Base-by-base conservation (phyloP, 768 basidiomycete genomes). In the Artomyces pyxidatus region DNA sequence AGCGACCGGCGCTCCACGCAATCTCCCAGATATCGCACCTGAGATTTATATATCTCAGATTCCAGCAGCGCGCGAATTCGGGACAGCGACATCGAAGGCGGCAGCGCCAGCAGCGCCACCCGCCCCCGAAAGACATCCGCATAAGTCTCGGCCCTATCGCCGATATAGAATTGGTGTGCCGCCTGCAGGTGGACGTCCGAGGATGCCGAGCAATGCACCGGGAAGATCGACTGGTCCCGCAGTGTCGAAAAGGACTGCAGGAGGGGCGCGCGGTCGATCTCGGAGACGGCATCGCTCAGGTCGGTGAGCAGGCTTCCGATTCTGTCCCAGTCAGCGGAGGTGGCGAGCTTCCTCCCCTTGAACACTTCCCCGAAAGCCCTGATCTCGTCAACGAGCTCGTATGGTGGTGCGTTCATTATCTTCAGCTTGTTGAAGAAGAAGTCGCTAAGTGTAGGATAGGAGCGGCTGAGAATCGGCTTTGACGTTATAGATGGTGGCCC, bases 101-200 rank as follows among this genome's bases (percentile, higher is more conserved):
- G 48, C 4, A 59, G 42, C 0, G 49, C 50, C 21, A 59, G 42
- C 9, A 59, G 40, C 23, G 42, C 32, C 6, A 59, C 58, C 2
- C 22, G 30, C 0, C 29, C 37, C 11, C 48, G 42, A 37, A 58
- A 59, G 37, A 48, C 39, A 4, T 50, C 37, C 3, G 49, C 51
- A 22, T 51, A 51, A 30, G 47, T 54, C 8, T 54, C 46, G 22
- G 26, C 26, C 44, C 37, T 47, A 21, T 63, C 61, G 3, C 60
- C 60, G 5, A 58, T 23, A 44, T 60, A 63, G 42, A 63, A 57
- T 8, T 27, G 42, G 9, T 59, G 48, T 6, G n/a, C n/a, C n/a
- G n/a, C n/a, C n/a, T n/a, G n/a, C n/a, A n/a, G n/a, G n/a, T n/a
- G n/a, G n/a, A n/a, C n/a, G n/a, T n/a, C n/a, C n/a, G n/a, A n/a